Evolutionary conservation across 495 filamentous ascomycete genomes (phyloP), one percentile per base, ranked within the genome.

Genomic region (Chaetomium cochliodes): DNA sequence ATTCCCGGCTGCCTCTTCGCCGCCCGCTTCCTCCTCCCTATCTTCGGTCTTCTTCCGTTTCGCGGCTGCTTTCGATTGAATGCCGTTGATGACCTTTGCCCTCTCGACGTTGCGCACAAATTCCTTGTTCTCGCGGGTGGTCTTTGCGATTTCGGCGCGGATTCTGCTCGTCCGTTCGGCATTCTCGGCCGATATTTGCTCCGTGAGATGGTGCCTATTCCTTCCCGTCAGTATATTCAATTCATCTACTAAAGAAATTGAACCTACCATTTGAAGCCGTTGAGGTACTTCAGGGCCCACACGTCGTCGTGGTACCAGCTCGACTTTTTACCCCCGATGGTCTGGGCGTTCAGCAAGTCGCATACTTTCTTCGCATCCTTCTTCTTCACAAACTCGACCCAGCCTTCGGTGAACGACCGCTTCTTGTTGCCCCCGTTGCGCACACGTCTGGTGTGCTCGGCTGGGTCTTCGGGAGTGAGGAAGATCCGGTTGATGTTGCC

Each of bases 251-350:
- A n/a, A n/a, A n/a, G n/a, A n/a, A n/a, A 33, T 39, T 25, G 30
- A 37, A 67, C 67, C 8, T 63, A 73, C 74, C 93, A 98, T 70
- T 90, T 92, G 72, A 93, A 94, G 3, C 92, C 91, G 41, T 82
- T 85, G 60, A 98, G 80, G 72, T 97, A 98, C 63, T 84, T 69
- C 42, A 85, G 62, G 50, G 78, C 94, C 90, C 90, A 96, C 54
- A 98, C 84, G 73, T 98, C 96, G 75, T 98, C 94, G 61, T 90
- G 85, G 76, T 97, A 98, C 76, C 87, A 96, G 15, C 86, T 84
- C 5, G 92, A 88, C 79, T 96, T 97, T 71, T 89, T 89, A 18
- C 92, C 94, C 28, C 92, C 92, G 51, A 97, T 87, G 26, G 83
- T 92, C 30, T 82, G 81, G 30, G 90, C 88, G 75, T 98, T 98